Conservation (phyloP, 768 basidiomycete species). For the Serendipita sp. region DNA sequence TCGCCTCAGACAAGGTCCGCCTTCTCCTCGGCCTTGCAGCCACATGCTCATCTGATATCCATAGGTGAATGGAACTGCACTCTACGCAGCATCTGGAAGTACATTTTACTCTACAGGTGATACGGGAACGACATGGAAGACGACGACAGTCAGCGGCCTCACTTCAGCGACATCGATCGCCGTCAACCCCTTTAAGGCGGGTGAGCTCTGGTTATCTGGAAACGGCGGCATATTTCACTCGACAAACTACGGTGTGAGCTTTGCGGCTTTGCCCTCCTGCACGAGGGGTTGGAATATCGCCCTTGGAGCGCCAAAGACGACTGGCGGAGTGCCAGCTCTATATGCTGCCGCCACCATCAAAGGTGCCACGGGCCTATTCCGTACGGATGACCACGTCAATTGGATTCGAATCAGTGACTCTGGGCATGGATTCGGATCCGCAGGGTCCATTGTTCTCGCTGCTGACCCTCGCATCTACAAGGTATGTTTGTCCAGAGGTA, state of each 20-base stretch:
- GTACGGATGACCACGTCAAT: constrained; percentile 36
- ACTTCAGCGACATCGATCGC: constrained; percentile 35
- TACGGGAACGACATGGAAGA: constrained; percentile 34
- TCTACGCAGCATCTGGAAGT: constrained; percentile 42
- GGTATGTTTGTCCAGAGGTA: not conserved
- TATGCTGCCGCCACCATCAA: constrained; percentile 37
- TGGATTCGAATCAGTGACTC: constrained; percentile 48
- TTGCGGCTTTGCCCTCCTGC: constrained; percentile 32
- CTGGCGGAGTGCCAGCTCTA: constrained; percentile 37
- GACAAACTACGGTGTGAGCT: constrained; percentile 33
- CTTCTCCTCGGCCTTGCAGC: not conserved
- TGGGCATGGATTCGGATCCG: constrained; percentile 40
- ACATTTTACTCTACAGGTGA: constrained; percentile 47
- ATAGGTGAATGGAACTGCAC: constrained; percentile 28
- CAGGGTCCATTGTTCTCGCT: constrained; percentile 29
- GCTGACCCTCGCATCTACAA: constrained; percentile 29
- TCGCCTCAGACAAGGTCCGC: constrained; percentile 44
- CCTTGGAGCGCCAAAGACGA: constrained; percentile 32
- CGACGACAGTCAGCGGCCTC: constrained; percentile 17
- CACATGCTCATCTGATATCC: not conserved
- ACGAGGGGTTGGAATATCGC: constrained; percentile 41
- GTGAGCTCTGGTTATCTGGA: constrained; percentile 51
- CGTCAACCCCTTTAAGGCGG: constrained; percentile 36
- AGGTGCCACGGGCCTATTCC: constrained; percentile 33
- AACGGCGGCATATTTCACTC: constrained; percentile 41